Evolutionary conservation across 2,329 filamentous ascomycete species (phyloP).

Genomic region (Cladosporium sphaerospermum): DNA sequence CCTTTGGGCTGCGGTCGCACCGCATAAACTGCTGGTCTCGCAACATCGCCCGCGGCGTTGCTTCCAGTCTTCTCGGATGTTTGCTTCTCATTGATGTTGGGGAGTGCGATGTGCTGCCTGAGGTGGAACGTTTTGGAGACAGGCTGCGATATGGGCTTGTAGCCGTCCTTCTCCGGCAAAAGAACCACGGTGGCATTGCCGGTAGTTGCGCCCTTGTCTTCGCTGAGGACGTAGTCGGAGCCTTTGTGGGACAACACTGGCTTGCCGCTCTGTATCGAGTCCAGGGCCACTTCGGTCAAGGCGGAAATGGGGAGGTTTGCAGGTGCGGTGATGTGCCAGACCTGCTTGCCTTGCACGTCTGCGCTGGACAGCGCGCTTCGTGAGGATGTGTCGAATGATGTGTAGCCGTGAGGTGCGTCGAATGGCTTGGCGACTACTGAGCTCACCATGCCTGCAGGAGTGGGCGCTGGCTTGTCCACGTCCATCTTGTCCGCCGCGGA

Average conservation of each 20-base stretch:
- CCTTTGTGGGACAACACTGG: constrained; percentile 58
- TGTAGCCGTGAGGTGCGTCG: constrained; percentile 41
- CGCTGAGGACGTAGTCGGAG: constrained; percentile 47
- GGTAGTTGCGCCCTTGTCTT: constrained; percentile 13
- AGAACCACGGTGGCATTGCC: constrained; percentile 17
- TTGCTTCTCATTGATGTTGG: constrained; percentile 35
- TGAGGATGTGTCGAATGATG: constrained; percentile 36
- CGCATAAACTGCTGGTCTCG: constrained; percentile 45
- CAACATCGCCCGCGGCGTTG: constrained; percentile 36
- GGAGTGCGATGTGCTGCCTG: constrained; percentile 56
- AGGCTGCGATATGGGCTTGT: constrained; percentile 35
- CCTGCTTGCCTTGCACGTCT: constrained; percentile 61
- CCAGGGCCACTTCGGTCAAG: constrained; percentile 59
- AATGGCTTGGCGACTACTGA: constrained; percentile 21
- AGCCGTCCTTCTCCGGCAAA: constrained; percentile 20
- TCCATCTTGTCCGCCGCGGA: constrained; percentile 8
- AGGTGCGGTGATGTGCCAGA: constrained; percentile 76
- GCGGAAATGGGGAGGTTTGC: constrained; percentile 62
- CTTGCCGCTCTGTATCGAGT: constrained; percentile 48
- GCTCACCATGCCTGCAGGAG: constrained; percentile 5
- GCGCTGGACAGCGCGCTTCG: constrained; percentile 40
- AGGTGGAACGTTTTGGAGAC: constrained; percentile 60
- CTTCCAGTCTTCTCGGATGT: constrained; percentile 36
- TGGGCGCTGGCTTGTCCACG: constrained; percentile 8
- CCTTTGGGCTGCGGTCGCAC: constrained; percentile 61